phyloP scores from a whole-genome alignment of 192 early-diverging fungal genomes.

The Umbelopsis ramanniana region DNA sequence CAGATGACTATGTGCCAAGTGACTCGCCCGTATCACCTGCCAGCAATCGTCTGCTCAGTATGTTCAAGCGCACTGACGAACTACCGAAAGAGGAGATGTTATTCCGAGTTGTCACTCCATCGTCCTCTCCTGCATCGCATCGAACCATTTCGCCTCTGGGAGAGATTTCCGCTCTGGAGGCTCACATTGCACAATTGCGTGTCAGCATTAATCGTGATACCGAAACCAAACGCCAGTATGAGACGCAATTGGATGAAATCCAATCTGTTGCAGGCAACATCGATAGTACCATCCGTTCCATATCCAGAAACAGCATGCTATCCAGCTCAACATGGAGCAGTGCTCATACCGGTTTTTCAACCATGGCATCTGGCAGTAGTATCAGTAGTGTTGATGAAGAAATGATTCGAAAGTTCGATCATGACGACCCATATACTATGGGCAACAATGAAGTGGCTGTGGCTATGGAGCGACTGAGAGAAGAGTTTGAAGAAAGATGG shows the following conservation, averaged over 20 bases:
- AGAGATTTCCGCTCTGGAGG: slow-evolving; percentile 10
- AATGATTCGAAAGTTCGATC: slow-evolving; percentile 1
- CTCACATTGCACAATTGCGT: slow-evolving; percentile 12
- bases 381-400: slow-evolving; percentile 9
- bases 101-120: slow-evolving; percentile 14
- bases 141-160: neutral
- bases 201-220: slow-evolving; percentile 1
- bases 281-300: slow-evolving; percentile 6
- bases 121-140: neutral
- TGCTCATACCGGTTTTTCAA: slow-evolving; percentile 1
- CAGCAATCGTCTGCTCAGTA: slow-evolving; percentile 1
- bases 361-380: neutral
- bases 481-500: slow-evolving; percentile 27
- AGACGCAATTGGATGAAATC: slow-evolving; percentile 12
- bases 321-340: slow-evolving; percentile 16
- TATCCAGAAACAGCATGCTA: slow-evolving; percentile 13
- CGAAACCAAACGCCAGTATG: slow-evolving; percentile 15
- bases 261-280: slow-evolving; percentile 7
- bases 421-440: neutral
- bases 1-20: neutral
- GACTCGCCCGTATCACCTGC: slow-evolving; percentile 6
- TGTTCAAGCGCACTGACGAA: slow-evolving; percentile 15
- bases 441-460: neutral
- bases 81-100: slow-evolving; percentile 1
- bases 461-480: slow-evolving; percentile 20